phyloP scores from a whole-genome alignment of 768 basidiomycete genomes.

The Tulasnella calospora region DNA sequence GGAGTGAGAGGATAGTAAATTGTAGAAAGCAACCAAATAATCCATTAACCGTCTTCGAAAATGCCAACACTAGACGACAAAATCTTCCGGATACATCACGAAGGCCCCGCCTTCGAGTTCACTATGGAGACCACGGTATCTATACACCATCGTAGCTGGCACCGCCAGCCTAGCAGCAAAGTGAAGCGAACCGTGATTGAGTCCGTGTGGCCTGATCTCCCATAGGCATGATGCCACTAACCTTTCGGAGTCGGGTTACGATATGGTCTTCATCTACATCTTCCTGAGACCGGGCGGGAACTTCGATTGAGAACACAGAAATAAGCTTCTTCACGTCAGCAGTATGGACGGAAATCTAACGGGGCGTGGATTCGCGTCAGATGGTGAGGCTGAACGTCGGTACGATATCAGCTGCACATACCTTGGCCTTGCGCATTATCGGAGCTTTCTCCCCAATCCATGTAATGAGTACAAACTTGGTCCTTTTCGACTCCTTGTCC shows the following conservation, averaged over 20 bases:
- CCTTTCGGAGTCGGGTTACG: constrained; percentile 74
- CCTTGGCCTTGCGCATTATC: constrained; percentile 40
- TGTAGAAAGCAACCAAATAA: background rate
- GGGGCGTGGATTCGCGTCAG: background rate
- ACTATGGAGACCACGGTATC: background rate
- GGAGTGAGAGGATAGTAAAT: background rate
- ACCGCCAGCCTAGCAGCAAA: constrained; percentile 61
- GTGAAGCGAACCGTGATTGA: constrained; percentile 30
- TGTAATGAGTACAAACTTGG: constrained; percentile 34
- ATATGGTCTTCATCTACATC: constrained; percentile 88
- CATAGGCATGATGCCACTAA: constrained; percentile 38
- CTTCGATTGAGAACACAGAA: constrained; percentile 75
- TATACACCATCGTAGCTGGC: constrained; percentile 76
- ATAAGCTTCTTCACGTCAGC: constrained; percentile 82
- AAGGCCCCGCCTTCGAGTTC: background rate
- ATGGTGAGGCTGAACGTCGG: constrained; percentile 45
- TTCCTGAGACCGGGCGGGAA: constrained; percentile 73
- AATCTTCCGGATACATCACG: background rate
- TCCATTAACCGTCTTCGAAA: background rate
- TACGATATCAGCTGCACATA: constrained; percentile 36
- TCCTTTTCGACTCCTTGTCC: constrained; percentile 34
- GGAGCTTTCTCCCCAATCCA: constrained; percentile 33
- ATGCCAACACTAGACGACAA: background rate
- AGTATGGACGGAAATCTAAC: constrained; percentile 83
- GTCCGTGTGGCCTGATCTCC: background rate